phyloP scores from a whole-genome alignment of 2,329 filamentous ascomycete genomes.

The Penicillium sp. region DNA sequence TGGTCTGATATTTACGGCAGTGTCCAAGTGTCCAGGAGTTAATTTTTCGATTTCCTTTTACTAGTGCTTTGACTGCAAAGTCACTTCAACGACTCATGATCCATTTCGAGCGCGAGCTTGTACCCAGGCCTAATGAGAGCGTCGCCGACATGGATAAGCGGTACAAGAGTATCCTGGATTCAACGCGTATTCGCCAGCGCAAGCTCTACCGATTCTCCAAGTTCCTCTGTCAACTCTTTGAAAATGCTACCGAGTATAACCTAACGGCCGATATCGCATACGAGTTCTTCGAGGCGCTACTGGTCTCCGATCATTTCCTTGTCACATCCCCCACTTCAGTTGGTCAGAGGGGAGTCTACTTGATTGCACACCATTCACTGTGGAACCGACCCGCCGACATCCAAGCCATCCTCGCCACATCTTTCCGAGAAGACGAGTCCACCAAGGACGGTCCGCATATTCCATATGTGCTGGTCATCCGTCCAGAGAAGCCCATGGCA shows the following conservation, averaged over 20 bases:
- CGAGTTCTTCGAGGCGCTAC: slow-evolving; percentile 77
- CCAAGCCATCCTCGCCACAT: slow-evolving; percentile 79
- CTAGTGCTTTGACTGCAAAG: slow-evolving; percentile 81
- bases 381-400: slow-evolving; percentile 77
- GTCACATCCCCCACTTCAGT: slow-evolving; percentile 68
- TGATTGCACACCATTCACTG: slow-evolving; percentile 82
- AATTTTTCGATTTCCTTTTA: slow-evolving; percentile 30
- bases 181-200: slow-evolving; percentile 90
- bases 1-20: background rate
- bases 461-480: slow-evolving; percentile 81
- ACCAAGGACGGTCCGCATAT: slow-evolving; percentile 71
- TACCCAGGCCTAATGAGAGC: slow-evolving; percentile 79
- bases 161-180: slow-evolving; percentile 94
- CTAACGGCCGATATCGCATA: slow-evolving; percentile 71
- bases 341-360: slow-evolving; percentile 73
- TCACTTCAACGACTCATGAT: slow-evolving; percentile 83
- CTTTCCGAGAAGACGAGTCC: slow-evolving; percentile 67
- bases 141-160: slow-evolving; percentile 90
- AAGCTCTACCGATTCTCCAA: slow-evolving; percentile 96
- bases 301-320: slow-evolving; percentile 82
- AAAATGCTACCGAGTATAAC: slow-evolving; percentile 95
- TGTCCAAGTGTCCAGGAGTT: slow-evolving; percentile 16
- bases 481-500: slow-evolving; percentile 73
- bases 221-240: slow-evolving; percentile 88
- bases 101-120: slow-evolving; percentile 90